Percentiles rank a stretch among this genome's conserved stretches.
Conservation (phyloP, 495 filamentous ascomycete species). For the Pyrenula massariospora region DNA sequence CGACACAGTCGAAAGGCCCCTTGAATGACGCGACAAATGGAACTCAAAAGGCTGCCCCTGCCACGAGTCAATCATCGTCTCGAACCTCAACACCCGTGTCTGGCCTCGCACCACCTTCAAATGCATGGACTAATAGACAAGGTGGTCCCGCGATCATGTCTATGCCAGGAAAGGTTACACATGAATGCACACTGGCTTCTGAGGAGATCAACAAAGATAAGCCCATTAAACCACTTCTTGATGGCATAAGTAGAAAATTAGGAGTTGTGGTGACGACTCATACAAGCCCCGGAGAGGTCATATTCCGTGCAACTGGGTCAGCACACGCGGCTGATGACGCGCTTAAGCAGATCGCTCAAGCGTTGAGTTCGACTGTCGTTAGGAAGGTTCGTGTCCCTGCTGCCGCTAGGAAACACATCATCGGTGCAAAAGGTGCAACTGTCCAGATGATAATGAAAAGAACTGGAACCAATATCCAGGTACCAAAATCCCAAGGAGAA, state of each 20-base stretch:
- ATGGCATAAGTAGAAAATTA: neutral
- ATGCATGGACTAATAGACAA: neutral
- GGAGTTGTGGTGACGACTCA: neutral
- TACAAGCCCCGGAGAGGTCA: constrained; percentile 20
- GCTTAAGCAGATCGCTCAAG: constrained; percentile 71
- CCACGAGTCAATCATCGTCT: constrained; percentile 26
- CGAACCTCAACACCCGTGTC: constrained; percentile 46
- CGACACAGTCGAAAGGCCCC: constrained; percentile 42
- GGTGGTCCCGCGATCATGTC: constrained; percentile 47
- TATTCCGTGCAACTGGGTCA: constrained; percentile 73
- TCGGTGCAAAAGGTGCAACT: constrained; percentile 80
- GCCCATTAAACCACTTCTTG: neutral
- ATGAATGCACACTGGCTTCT: constrained; percentile 58
- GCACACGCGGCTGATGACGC: constrained; percentile 67
- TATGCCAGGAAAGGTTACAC: constrained; percentile 67
- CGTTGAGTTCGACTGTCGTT: constrained; percentile 32
- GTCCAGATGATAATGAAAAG: constrained; percentile 78
- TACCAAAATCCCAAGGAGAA: constrained; percentile 60
- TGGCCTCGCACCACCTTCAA: constrained; percentile 39
- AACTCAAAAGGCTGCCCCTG: constrained; percentile 29
- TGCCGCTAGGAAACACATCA: constrained; percentile 73
- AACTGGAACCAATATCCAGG: constrained; percentile 75
- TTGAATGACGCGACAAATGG: constrained; percentile 43
- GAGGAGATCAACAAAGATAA: constrained; percentile 39
- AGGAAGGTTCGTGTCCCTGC: constrained; percentile 44